Evolutionary conservation across 2,329 filamentous ascomycete species (phyloP).

Genomic region (Curvularia verruculosa): DNA sequence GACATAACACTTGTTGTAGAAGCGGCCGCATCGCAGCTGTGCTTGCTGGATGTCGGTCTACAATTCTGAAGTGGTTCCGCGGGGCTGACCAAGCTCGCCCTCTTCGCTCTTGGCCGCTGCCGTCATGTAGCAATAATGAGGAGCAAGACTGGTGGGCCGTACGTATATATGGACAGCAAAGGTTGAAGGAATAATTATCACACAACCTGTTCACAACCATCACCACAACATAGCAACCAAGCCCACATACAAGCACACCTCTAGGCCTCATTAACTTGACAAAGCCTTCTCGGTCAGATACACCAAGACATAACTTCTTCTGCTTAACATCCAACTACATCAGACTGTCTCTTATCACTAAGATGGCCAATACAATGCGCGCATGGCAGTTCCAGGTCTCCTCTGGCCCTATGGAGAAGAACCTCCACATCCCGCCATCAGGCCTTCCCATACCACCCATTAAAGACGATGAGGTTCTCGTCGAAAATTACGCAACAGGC

Average conservation of each 20-base stretch:
- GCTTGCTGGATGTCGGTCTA: neutral
- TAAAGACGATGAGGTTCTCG: slow-evolving; percentile 54
- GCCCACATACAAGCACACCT: neutral
- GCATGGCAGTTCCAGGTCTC: slow-evolving; percentile 30
- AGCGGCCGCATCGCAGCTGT: neutral
- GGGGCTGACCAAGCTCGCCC: slow-evolving; percentile 12
- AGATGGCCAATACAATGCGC: slow-evolving; percentile 59
- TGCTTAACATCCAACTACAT: neutral
- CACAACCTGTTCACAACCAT: neutral
- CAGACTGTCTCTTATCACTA: neutral
- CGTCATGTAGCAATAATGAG: neutral
- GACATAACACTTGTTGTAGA: neutral
- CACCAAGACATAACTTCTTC: neutral
- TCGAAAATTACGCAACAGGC: slow-evolving; percentile 57
- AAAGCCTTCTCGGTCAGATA: neutral
- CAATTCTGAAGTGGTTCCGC: neutral
- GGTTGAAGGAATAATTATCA: neutral
- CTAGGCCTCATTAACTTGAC: neutral
- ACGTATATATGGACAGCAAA: neutral
- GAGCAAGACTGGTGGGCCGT: neutral
- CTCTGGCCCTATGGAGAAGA: slow-evolving; percentile 56
- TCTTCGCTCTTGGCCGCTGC: neutral
- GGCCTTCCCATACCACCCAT: slow-evolving; percentile 49
- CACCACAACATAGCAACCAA: neutral
- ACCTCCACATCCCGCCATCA: slow-evolving; percentile 54